Conservation (phyloP, 2,329 filamentous ascomycete species). For the Xylariaceae sp. region DNA sequence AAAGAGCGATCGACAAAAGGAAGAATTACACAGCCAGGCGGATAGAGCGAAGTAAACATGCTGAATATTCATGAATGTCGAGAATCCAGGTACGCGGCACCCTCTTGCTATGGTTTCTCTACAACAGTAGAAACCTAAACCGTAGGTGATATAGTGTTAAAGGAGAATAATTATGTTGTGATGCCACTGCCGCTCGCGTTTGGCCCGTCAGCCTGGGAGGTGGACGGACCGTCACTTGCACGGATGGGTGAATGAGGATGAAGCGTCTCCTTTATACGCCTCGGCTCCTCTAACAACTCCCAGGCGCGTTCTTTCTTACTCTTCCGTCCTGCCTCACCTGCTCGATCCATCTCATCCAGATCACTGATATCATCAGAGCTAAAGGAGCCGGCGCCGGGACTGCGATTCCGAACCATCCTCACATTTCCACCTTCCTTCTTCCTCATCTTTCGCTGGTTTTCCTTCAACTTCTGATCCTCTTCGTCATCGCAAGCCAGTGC, state of each 20-base stretch:
- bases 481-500: slow-evolving; percentile 82
- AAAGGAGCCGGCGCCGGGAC: slow-evolving; percentile 54
- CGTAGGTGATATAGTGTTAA: background rate
- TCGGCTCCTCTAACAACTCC: slow-evolving; percentile 59
- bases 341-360: slow-evolving; percentile 53
- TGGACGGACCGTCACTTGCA: slow-evolving; percentile 8
- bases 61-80: background rate
- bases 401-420: slow-evolving; percentile 64
- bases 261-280: slow-evolving; percentile 48
- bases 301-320: slow-evolving; percentile 61
- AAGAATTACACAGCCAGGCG: too few relatives aligned
- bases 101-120: background rate
- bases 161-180: background rate
- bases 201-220: slow-evolving; percentile 1
- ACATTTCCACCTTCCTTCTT: slow-evolving; percentile 63
- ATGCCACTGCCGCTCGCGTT: background rate
- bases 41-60: too few relatives aligned
- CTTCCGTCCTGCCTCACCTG: slow-evolving; percentile 48
- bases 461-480: slow-evolving; percentile 75
- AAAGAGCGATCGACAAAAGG: too few relatives aligned
- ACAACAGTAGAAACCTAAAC: background rate
- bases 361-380: slow-evolving; percentile 61
- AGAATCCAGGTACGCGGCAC: background rate
- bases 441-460: slow-evolving; percentile 76
- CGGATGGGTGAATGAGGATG: background rate